Base-by-base conservation (phyloP, 1,284 basidiomycete genomes). In the Ceratobasidium papillatum region DNA sequence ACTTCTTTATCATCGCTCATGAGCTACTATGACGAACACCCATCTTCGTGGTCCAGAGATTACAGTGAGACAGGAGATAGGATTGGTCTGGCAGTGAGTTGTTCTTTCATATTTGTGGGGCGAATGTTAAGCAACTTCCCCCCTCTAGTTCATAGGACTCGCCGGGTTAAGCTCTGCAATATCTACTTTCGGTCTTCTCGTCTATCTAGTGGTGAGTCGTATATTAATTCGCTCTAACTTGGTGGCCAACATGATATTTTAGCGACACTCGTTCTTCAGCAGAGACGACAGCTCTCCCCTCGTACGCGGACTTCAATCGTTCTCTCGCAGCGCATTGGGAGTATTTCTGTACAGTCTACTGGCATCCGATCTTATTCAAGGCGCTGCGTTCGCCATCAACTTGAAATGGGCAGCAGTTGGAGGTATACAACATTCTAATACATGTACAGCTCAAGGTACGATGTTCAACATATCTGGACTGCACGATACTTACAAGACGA, bases 331-430 rank as follows among this genome's bases (percentile, higher is more conserved):
- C 25, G 65, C 65, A 17, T 43, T 69, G 52, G 66, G 66, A 9
- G 51, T 36, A 19, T 69, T 43, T 36, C 51, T 69, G 5, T 25
- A 27, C 22, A 54, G 66, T n/a, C 36, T 69, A 22, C 52, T 69
- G n/a, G 19, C 58, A 1, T 69, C 17, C 11, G 66, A 69, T 36
- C 17, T 69, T 17, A 8, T 69, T 5, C 66, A 69, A 58, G 66
- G 66, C 12, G 34, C 52, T 19, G 66, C 66, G 17, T 69, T 58
- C 30, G 36, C 52, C 11, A 56, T 69, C 7, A 69, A 56, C 36
- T 45, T 56, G 8, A 69, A 58, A 45, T 69, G 66, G 66, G 66
- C 51, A 17, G 51, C 27, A 19, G 66, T 58, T 14, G 66, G 66
- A 2, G 41, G 51, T 3, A 69, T 69, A n/a, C 19, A 27, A 8